Evolutionary conservation across 768 basidiomycete genomes (phyloP).

Genomic region (Lactarius evosmus): DNA sequence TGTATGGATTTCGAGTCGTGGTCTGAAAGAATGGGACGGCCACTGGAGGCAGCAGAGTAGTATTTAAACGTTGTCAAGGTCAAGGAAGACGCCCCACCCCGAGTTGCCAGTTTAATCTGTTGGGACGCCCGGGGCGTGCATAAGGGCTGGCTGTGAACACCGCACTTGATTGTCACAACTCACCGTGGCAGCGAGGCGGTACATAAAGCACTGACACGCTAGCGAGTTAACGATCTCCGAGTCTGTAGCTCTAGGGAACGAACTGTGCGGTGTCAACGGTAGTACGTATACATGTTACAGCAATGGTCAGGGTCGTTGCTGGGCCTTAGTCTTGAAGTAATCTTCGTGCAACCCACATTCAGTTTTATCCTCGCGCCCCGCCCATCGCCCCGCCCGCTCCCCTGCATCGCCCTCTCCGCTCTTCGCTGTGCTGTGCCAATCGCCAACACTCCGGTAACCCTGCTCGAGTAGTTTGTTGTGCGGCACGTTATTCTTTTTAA

Average conservation of each 20-base stretch:
- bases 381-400: conserved; percentile 92
- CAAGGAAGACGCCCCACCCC: background rate
- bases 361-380: conserved; percentile 77
- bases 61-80: conserved; percentile 19
- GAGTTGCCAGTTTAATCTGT: background rate
- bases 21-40: background rate
- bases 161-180: too few relatives aligned
- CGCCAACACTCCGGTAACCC: conserved; percentile 94
- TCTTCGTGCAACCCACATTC: conserved; percentile 96
- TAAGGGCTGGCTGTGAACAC: background rate
- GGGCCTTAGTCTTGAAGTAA: conserved; percentile 69
- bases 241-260: background rate
- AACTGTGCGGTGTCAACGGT: background rate
- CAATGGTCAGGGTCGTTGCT: background rate
- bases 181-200: conserved; percentile 17
- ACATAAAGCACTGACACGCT: background rate
- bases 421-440: conserved; percentile 93
- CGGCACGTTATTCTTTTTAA: conserved; percentile 78
- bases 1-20: conserved; percentile 7
- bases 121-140: conserved; percentile 8
- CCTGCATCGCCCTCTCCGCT: conserved; percentile 62
- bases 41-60: background rate
- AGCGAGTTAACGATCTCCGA: background rate
- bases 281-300: background rate
- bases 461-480: conserved; percentile 83